Percentiles rank a stretch among this genome's conserved stretches.
Conservation (phyloP, 2,329 filamentous ascomycete genomes). For the Penicillium sp. region DNA sequence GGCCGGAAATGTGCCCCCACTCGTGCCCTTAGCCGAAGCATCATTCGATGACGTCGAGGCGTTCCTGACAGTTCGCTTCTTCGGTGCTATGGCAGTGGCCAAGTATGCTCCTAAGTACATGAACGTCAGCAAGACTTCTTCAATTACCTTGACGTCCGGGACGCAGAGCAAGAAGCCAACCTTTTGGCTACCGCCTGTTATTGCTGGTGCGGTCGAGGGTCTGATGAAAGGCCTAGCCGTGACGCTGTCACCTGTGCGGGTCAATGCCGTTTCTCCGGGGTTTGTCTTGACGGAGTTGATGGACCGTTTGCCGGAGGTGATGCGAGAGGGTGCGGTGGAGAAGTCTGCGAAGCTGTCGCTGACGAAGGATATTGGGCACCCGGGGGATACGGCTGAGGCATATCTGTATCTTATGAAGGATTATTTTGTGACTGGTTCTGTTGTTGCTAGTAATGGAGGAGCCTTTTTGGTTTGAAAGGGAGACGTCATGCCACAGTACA, state of each 20-base stretch:
- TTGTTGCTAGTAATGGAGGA: slow-evolving; percentile 44
- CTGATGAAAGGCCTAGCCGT: slow-evolving; percentile 14
- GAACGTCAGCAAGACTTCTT: slow-evolving; percentile 3
- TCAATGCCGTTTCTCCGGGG: slow-evolving; percentile 14
- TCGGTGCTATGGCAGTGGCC: slow-evolving; percentile 11
- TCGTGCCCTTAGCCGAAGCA: slow-evolving; percentile 6
- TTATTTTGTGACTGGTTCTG: slow-evolving; percentile 35
- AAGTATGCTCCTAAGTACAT: slow-evolving; percentile 13
- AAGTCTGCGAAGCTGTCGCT: slow-evolving; percentile 1
- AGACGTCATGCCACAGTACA: neutral
- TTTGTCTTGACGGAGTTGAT: slow-evolving; percentile 8
- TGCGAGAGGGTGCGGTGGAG: slow-evolving; percentile 1
- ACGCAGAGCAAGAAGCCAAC: slow-evolving; percentile 10
- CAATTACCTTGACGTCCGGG: slow-evolving; percentile 12
- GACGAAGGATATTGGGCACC: slow-evolving; percentile 29
- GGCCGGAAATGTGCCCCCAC: slow-evolving; percentile 38
- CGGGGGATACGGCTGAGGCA: slow-evolving; percentile 48
- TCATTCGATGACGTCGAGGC: slow-evolving; percentile 9
- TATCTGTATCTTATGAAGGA: slow-evolving; percentile 48
- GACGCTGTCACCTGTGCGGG: slow-evolving; percentile 9
- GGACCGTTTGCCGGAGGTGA: slow-evolving; percentile 3
- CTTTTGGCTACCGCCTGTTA: slow-evolving; percentile 2
- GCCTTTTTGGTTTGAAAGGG: slow-evolving; percentile 4
- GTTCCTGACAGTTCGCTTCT: slow-evolving; percentile 11
- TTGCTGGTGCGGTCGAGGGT: slow-evolving; percentile 9